Evolutionary conservation across 1,284 basidiomycete species (phyloP).

Genomic region (Neolentinus lepideus): DNA sequence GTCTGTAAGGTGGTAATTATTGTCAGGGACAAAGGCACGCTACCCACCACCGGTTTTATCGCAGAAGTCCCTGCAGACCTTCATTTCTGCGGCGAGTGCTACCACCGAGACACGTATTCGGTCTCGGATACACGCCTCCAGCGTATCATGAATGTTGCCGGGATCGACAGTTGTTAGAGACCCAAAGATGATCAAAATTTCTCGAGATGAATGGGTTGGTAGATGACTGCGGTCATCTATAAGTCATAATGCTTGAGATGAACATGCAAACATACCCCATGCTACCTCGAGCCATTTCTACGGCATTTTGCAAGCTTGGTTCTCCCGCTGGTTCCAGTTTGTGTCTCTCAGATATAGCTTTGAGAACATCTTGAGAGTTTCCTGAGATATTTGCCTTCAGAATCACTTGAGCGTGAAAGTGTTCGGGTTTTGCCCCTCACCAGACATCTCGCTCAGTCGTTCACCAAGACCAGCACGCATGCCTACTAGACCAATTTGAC

Average conservation of each 20-base stretch:
- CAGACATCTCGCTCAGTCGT: slow-evolving; percentile 83
- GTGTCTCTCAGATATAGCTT: slow-evolving; percentile 79
- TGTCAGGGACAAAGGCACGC: not conserved
- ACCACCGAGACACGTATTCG: slow-evolving; percentile 91
- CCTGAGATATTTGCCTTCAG: slow-evolving; percentile 38
- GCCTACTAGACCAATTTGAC: slow-evolving; percentile 92
- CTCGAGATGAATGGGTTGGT: slow-evolving; percentile 91
- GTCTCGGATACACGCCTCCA: slow-evolving; percentile 74
- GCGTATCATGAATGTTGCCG: slow-evolving; percentile 91
- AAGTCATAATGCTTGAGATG: slow-evolving; percentile 1
- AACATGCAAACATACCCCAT: slow-evolving; percentile 58
- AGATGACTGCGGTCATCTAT: slow-evolving; percentile 64
- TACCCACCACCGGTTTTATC: slow-evolving; percentile 80
- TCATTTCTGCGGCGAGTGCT: slow-evolving; percentile 93
- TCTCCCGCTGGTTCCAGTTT: slow-evolving; percentile 89
- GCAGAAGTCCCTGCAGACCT: slow-evolving; percentile 88
- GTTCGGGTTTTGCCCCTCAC: slow-evolving; percentile 32
- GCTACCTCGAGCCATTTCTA: slow-evolving; percentile 89
- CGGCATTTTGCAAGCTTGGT: slow-evolving; percentile 92
- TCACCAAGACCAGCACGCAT: slow-evolving; percentile 88
- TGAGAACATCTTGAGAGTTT: slow-evolving; percentile 91
- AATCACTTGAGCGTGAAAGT: not conserved
- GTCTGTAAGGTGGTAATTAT: not conserved
- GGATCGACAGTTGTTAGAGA: slow-evolving; percentile 96
- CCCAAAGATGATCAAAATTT: slow-evolving; percentile 91